Evolutionary conservation across 2,329 filamentous ascomycete species (phyloP), one percentile per base, ranked within the genome.

Genomic region (Tolypocladium tropicale): DNA sequence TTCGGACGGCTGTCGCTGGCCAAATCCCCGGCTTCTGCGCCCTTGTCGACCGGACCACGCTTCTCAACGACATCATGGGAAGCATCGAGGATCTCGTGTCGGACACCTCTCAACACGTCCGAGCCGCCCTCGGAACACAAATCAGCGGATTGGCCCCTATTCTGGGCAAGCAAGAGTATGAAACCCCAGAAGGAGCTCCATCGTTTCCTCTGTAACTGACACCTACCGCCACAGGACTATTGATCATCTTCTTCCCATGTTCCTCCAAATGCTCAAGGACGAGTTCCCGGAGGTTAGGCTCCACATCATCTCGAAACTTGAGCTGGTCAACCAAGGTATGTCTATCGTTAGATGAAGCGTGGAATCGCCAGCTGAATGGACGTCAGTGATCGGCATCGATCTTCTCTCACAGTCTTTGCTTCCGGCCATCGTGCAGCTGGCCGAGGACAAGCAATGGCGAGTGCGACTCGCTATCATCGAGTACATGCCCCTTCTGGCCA

Each of bases 271-370:
- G 94, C 85, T 99, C 66, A 99, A 97, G 81, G 94, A 99, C 67
- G 94, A 99, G 69, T 97, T 96, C 73, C 94, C 94, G 25, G 94
- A 99, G 70, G 94, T 99, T 53, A 88, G 94, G 60, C 84, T 99
- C 58, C 95, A 99, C 76, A 99, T 99, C 72, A 99, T 99, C 68
- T 97, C 94, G n/a, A 99, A 99, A 76, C 85, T 99, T 55, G 95
- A 99, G 76, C 83, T 95, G 60, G 94, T 99, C 61, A 99, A 99
- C 76, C 90, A 96, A 75, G 89, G 89, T 91, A 77, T 60, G 76
- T 68, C 48, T 14, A 28, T 11, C 25, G 5, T 21, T 23, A 4
- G 39, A 14, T 7, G 48, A 33, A 23, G 34, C 28, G 16, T 2
- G 30, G 28, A 5, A 50, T 14, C 10, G 6, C 3, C 4, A 48